These are phyloP conservation scores for Haplosporangium gracile DNA, from an alignment of 192 early-diverging fungal species.

Conservation along the genomic window DNA sequence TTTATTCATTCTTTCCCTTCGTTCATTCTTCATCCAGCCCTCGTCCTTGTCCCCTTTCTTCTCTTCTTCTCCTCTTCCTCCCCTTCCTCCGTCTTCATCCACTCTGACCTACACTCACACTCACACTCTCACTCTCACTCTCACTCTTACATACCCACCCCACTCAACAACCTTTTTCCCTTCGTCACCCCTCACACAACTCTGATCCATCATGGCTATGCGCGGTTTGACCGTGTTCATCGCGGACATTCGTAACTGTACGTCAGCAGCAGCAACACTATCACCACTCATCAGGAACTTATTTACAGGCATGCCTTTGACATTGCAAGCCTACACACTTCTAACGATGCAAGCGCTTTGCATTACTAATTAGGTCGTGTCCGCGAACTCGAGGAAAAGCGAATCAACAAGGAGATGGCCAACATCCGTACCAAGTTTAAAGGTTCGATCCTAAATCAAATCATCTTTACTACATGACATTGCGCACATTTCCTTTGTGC, in stretches of 20 bases:
- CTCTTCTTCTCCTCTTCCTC: neutral
- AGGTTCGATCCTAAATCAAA: constrained; percentile 64
- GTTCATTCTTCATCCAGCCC: neutral
- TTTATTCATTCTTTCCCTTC: neutral
- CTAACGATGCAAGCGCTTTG: neutral
- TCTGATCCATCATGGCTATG: constrained; percentile 66
- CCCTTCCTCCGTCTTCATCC: neutral
- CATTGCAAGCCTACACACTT: neutral
- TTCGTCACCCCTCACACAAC: neutral
- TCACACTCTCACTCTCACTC: neutral
- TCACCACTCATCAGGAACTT: neutral
- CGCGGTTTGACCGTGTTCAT: constrained; percentile 96
- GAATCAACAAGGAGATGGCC: constrained; percentile 99
- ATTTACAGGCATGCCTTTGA: neutral
- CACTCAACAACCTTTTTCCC: neutral
- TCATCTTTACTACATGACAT: neutral
- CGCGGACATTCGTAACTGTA: constrained; percentile 98
- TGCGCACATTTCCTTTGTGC: neutral
- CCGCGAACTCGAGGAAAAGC: constrained; percentile 96
- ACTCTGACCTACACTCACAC: neutral
- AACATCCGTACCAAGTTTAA: constrained; percentile 99
- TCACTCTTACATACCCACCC: neutral
- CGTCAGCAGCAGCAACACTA: constrained; percentile 30
- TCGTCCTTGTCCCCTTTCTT: neutral
- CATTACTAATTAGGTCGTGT: constrained; percentile 80